Conservation (phyloP, 2,329 filamentous ascomycete species). For the Trichoderma afroharzianum region DNA sequence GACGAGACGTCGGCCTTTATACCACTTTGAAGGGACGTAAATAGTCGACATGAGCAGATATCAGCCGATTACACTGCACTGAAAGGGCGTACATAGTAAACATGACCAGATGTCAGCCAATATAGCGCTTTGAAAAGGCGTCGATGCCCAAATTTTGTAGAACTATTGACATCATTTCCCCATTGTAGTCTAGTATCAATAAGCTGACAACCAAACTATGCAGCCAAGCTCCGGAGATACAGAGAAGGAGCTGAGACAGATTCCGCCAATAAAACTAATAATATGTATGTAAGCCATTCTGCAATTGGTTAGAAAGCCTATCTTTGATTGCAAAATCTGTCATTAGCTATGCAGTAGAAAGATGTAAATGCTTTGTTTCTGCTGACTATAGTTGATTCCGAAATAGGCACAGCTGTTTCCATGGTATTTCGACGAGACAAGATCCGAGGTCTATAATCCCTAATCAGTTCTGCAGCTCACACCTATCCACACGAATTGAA, state of each 20-base stretch:
- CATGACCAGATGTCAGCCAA: not conserved
- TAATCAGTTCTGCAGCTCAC: not conserved
- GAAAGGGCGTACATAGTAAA: not conserved
- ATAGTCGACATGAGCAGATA: too few relatives aligned
- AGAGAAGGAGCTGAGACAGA: not conserved
- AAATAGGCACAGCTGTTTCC: not conserved
- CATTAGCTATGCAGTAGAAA: not conserved
- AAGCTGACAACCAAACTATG: not conserved
- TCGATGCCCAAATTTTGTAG: not conserved
- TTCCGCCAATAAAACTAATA: not conserved
- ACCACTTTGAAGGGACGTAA: not conserved
- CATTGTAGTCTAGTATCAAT: not conserved
- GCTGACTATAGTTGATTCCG: not conserved
- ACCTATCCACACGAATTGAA: not conserved
- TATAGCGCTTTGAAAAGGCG: not conserved
- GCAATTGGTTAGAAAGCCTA: not conserved
- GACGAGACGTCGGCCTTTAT: not conserved
- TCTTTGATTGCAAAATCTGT: not conserved
- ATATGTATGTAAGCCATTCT: not conserved
- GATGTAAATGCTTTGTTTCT: not conserved
- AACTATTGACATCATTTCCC: not conserved
- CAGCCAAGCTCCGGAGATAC: not conserved
- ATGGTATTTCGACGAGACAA: not conserved
- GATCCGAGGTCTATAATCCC: not conserved
- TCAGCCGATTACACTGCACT: not conserved